Conservation (phyloP, 208 protist genomes). For the Leptomonas pyrrhocoris region DNA sequence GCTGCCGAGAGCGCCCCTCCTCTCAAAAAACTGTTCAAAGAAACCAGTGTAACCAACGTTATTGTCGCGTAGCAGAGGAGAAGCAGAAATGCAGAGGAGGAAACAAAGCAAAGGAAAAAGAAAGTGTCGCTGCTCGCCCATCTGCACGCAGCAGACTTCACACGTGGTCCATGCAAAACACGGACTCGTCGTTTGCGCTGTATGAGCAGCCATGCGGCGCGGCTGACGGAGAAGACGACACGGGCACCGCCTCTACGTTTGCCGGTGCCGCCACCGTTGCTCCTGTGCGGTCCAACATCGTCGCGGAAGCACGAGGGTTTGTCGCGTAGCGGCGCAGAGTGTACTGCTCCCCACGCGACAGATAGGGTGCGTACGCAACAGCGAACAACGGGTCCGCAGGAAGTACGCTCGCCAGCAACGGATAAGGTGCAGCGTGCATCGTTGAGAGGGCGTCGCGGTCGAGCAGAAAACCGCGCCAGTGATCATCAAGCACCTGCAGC, state of each 20-base stretch:
- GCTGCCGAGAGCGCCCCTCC: no score
- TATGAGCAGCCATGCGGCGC: not conserved
- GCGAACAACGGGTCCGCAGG: no score
- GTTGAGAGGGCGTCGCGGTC: not conserved
- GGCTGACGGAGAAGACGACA: not conserved
- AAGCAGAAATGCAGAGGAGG: not conserved
- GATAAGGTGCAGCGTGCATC: not conserved
- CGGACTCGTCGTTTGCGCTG: not conserved
- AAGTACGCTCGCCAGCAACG: no score
- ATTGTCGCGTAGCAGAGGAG: no score
- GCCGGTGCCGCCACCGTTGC: no score
- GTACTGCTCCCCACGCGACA: not conserved
- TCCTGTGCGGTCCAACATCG: not conserved
- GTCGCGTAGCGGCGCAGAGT: constrained; percentile 5
- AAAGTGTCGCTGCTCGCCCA: no score
- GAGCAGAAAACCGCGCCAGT: constrained; percentile 7
- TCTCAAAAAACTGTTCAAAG: no score
- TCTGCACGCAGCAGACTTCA: not conserved
- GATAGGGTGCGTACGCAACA: not conserved
- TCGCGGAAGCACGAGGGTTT: not conserved
- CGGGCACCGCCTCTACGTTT: not conserved
- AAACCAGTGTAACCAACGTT: no score
- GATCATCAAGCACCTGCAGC: not conserved
- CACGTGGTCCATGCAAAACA: constrained; percentile 9
- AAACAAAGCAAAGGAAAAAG: constrained; percentile 16